Evolutionary conservation across 345 rosid genomes (phyloP).

Genomic region (Turritis glabra): DNA sequence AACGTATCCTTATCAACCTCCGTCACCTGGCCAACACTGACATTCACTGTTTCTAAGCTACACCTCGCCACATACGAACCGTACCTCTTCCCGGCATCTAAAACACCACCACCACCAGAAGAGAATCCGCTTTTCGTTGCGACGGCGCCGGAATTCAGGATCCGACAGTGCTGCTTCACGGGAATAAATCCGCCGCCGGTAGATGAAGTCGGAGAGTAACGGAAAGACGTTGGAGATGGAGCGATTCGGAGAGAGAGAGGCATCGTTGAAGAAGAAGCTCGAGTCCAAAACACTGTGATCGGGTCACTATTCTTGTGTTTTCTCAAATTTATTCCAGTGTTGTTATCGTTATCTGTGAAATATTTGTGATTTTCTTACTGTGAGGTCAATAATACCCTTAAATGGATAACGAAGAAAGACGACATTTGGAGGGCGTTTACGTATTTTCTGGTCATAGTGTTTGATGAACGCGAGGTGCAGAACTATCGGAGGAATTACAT

Average conservation of each 20-base stretch:
- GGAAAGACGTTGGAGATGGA: conserved; percentile 36
- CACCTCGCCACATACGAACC: conserved; percentile 47
- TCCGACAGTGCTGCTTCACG: conserved; percentile 12
- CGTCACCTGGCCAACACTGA: conserved; percentile 76
- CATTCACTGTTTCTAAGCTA: conserved; percentile 65
- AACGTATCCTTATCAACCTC: conserved; percentile 86
- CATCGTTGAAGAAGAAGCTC: conserved; percentile 33
- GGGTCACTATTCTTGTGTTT: too few relatives aligned
- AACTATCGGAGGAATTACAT: background rate
- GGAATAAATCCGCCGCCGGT: background rate
- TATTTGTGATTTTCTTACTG: background rate
- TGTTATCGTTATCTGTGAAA: conserved; percentile 6
- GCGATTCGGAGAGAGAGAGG: conserved; percentile 40
- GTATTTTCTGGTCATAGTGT: background rate
- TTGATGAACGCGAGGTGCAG: conserved; percentile 27
- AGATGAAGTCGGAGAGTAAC: conserved; percentile 38
- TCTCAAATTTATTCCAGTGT: background rate
- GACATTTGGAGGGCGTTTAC: background rate
- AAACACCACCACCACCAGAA: conserved; percentile 13
- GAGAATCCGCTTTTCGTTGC: background rate
- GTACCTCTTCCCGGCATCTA: background rate
- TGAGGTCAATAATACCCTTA: conserved; percentile 19
- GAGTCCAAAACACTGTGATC: conserved; percentile 22
- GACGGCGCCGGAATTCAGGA: conserved; percentile 28
- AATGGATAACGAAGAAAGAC: background rate